These are phyloP conservation scores for Metschnikowia matae DNA, from an alignment of 805 yeast species.

Conservation along the genomic window DNA sequence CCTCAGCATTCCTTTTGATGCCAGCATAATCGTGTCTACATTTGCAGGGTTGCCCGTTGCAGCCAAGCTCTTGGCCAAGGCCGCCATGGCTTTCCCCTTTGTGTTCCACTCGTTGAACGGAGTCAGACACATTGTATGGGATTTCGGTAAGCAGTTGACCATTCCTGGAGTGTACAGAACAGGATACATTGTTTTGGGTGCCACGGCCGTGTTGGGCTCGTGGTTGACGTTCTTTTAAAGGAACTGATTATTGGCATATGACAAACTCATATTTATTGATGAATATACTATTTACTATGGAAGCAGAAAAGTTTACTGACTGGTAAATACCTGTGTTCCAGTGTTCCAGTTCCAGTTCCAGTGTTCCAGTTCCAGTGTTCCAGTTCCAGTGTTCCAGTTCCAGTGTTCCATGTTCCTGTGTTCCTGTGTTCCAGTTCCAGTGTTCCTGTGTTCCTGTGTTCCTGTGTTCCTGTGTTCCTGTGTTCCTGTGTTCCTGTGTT, in stretches of 20 bases:
- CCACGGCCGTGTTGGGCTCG: slow-evolving; percentile 55
- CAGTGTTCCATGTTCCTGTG: too few relatives aligned
- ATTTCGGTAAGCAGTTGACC: slow-evolving; percentile 73
- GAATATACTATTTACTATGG: too few relatives aligned
- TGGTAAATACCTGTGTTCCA: too few relatives aligned
- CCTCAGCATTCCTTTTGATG: slow-evolving; percentile 51
- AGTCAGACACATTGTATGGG: slow-evolving; percentile 93
- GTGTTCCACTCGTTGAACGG: slow-evolving; percentile 86
- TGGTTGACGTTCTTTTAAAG: slow-evolving; percentile 45
- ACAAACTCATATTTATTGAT: too few relatives aligned
- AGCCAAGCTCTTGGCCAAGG: slow-evolving; percentile 62
- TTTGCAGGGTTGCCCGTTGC: slow-evolving; percentile 63
- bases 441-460: too few relatives aligned
- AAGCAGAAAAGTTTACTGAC: too few relatives aligned
- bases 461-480: too few relatives aligned
- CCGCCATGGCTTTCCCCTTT: slow-evolving; percentile 73
- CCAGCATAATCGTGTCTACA: slow-evolving; percentile 48
- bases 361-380: too few relatives aligned
- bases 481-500: too few relatives aligned
- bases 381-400: too few relatives aligned
- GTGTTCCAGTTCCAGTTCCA: too few relatives aligned
- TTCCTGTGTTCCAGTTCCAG: too few relatives aligned
- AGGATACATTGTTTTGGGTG: slow-evolving; percentile 78
- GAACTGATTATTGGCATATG: background rate
- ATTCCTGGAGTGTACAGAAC: slow-evolving; percentile 88